Percentiles rank a stretch among this genome's conserved stretches.
phyloP scores from a whole-genome alignment of 768 basidiomycete genomes.

The Scleroderma bovista region DNA sequence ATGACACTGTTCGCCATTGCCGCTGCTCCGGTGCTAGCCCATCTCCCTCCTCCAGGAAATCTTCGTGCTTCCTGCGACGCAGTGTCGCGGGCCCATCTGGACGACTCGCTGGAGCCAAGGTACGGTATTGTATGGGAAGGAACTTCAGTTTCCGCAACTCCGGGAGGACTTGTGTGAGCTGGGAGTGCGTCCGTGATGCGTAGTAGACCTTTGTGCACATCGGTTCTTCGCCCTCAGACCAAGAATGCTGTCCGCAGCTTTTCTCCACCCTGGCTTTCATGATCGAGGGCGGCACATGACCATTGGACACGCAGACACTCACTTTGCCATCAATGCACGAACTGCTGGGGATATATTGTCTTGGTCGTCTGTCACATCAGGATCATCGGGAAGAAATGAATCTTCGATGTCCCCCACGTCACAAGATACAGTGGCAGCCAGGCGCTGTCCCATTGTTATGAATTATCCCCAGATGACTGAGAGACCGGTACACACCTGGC shows the following conservation, averaged over 20 bases:
- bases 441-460: constrained; percentile 20
- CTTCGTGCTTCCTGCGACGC: constrained; percentile 14
- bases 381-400: constrained; percentile 64
- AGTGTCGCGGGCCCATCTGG: background rate
- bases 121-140: constrained; percentile 20
- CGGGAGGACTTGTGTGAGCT: constrained; percentile 84
- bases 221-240: constrained; percentile 36
- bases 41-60: constrained; percentile 17
- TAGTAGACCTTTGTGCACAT: constrained; percentile 85
- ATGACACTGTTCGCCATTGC: constrained; percentile 62
- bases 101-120: constrained; percentile 6
- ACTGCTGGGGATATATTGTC: constrained; percentile 74
- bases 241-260: constrained; percentile 3
- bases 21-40: constrained; percentile 22
- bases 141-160: constrained; percentile 76
- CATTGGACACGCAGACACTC: constrained; percentile 11
- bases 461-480: background rate
- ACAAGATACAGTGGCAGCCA: constrained; percentile 3
- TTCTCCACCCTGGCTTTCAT: constrained; percentile 13
- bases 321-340: constrained; percentile 78
- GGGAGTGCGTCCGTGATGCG: constrained; percentile 94
- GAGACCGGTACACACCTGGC: constrained; percentile 38
- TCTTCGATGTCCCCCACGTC: constrained; percentile 50
- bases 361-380: constrained; percentile 23
- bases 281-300: background rate